Evolutionary conservation across 2,329 filamentous ascomycete species (phyloP).

Genomic region (Colletotrichum costaricense): DNA sequence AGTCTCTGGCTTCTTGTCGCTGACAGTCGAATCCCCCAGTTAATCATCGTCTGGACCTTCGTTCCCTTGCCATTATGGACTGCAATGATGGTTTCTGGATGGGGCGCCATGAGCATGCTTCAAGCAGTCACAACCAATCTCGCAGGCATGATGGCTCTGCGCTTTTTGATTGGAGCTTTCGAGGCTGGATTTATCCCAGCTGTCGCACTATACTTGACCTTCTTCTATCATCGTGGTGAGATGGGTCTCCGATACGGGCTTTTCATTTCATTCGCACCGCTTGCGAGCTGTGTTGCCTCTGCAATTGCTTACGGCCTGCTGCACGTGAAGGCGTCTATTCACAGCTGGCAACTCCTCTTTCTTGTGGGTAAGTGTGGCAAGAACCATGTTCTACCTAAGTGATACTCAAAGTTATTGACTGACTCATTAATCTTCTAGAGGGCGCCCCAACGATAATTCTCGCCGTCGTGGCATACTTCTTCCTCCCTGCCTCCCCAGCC

Average conservation of each 20-base stretch:
- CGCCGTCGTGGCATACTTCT: constrained; percentile 65
- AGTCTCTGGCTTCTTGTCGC: neutral
- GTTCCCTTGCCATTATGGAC: constrained; percentile 38
- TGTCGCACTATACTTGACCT: constrained; percentile 55
- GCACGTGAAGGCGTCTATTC: constrained; percentile 63
- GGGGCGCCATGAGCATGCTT: constrained; percentile 38
- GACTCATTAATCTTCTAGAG: constrained; percentile 44
- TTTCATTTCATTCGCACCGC: constrained; percentile 75
- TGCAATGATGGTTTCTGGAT: constrained; percentile 28
- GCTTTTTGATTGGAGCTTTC: constrained; percentile 55
- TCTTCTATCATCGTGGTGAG: constrained; percentile 65
- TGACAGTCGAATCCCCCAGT: neutral
- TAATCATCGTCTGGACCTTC: constrained; percentile 37
- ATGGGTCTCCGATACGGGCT: constrained; percentile 78
- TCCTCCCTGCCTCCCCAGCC: constrained; percentile 63
- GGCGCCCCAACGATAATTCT: constrained; percentile 69
- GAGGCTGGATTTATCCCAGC: constrained; percentile 56
- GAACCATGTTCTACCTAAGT: neutral
- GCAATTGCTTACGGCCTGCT: constrained; percentile 75
- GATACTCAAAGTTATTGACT: neutral
- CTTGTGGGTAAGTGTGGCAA: constrained; percentile 57
- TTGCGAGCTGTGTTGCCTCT: constrained; percentile 76
- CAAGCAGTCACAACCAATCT: constrained; percentile 48
- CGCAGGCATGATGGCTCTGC: constrained; percentile 49
- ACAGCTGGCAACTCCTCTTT: constrained; percentile 74